Percentiles rank a stretch among this genome's conserved stretches.
Evolutionary conservation across 768 basidiomycete species (phyloP).

Genomic region (Cubamyces lactineus): DNA sequence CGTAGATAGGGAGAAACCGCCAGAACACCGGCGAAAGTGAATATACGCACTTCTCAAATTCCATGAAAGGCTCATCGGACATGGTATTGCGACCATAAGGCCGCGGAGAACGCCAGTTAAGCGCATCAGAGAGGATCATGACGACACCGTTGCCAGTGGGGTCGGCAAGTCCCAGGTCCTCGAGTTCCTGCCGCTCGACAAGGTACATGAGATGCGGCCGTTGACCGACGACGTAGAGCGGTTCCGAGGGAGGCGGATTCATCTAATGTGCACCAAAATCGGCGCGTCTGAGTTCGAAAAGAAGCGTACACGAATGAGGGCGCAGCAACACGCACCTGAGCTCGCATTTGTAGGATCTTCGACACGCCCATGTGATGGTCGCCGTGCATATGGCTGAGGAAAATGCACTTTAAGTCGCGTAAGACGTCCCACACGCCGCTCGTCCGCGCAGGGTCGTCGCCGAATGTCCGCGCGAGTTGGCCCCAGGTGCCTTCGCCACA

Average conservation of each 20-base stretch:
- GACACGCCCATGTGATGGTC: constrained; percentile 91
- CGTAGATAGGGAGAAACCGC: not conserved
- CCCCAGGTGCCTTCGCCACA: constrained; percentile 93
- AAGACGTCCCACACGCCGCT: constrained; percentile 60
- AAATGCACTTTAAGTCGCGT: constrained; percentile 76
- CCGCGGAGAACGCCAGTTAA: constrained; percentile 50
- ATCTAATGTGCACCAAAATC: constrained; percentile 47
- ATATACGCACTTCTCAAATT: constrained; percentile 3
- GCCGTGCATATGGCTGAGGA: constrained; percentile 87
- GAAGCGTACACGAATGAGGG: constrained; percentile 2
- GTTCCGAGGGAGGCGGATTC: constrained; percentile 57
- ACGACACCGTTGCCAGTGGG: constrained; percentile 50
- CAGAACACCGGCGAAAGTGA: not conserved
- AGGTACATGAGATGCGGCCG: constrained; percentile 65
- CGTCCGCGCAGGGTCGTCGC: constrained; percentile 43
- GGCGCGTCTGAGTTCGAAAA: constrained; percentile 6
- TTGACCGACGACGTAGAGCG: constrained; percentile 72
- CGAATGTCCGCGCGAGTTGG: constrained; percentile 80
- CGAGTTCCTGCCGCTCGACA: constrained; percentile 69
- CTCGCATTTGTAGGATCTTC: constrained; percentile 71
- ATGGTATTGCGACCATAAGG: constrained; percentile 33
- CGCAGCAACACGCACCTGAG: constrained; percentile 50
- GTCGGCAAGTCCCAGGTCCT: constrained; percentile 65
- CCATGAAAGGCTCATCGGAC: constrained; percentile 28
- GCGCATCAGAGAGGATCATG: constrained; percentile 52